These are phyloP conservation scores for Ploettnerulaceae sp. DNA, from an alignment of 2,329 filamentous ascomycete genomes.

Conservation along the genomic window DNA sequence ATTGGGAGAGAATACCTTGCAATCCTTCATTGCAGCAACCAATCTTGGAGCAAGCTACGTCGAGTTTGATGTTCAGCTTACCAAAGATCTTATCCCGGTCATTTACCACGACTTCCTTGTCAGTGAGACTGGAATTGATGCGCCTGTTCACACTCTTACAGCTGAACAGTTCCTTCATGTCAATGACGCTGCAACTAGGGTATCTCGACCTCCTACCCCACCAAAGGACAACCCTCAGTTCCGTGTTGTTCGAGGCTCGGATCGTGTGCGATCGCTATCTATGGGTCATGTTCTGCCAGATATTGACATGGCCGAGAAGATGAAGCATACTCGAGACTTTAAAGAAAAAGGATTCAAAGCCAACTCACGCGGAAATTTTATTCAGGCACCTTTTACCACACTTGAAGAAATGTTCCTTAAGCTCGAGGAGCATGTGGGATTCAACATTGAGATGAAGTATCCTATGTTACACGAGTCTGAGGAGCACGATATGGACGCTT, in stretches of 20 bases:
- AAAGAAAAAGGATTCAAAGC: conserved; percentile 94
- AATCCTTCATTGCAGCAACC: conserved; percentile 92
- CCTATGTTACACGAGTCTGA: conserved; percentile 96
- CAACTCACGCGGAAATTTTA: conserved; percentile 89
- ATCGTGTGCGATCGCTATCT: conserved; percentile 35
- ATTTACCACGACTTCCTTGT: conserved; percentile 99
- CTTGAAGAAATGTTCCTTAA: conserved; percentile 88
- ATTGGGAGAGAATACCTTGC: conserved; percentile 91
- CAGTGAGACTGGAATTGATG: conserved; percentile 95
- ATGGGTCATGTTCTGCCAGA: conserved; percentile 28
- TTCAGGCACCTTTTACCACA: conserved; percentile 93
- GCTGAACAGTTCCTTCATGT: conserved; percentile 94
- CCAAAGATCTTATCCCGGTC: conserved; percentile 97
- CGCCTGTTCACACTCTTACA: conserved; percentile 90
- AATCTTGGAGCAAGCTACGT: conserved; percentile 79
- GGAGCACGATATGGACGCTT: conserved; percentile 94
- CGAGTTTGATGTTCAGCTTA: conserved; percentile 87
- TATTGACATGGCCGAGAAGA: conserved; percentile 61
- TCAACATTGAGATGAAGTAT: conserved; percentile 99
- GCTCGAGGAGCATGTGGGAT: conserved; percentile 76
- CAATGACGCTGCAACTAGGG: conserved; percentile 44
- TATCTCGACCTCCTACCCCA: conserved; percentile 45
- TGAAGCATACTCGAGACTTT: conserved; percentile 96
- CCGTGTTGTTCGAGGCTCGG: conserved; percentile 24
- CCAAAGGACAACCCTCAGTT: conserved; percentile 25